Conservation (phyloP, 805 yeast species). For the Yarrowia osloensis region DNA sequence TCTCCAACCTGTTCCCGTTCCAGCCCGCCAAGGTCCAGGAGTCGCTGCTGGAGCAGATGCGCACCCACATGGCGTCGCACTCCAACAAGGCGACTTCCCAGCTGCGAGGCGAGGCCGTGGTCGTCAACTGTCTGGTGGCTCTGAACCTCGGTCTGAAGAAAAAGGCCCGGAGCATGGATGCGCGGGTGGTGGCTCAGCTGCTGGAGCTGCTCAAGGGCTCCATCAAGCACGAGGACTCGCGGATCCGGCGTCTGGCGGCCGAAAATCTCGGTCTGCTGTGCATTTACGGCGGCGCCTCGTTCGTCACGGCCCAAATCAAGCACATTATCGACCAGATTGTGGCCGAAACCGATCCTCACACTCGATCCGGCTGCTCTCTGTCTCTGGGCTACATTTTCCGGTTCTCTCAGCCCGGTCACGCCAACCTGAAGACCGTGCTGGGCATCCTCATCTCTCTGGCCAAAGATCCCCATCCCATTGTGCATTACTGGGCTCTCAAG, state of each 20-base stretch:
- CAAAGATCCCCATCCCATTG: conserved; percentile 81
- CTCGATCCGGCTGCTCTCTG: conserved; percentile 60
- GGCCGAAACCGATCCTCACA: conserved; percentile 61
- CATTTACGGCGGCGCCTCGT: conserved; percentile 38
- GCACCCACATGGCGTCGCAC: conserved; percentile 49
- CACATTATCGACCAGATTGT: conserved; percentile 66
- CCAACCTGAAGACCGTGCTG: conserved; percentile 50
- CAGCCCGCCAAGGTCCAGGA: conserved; percentile 79
- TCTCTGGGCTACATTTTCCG: conserved; percentile 51
- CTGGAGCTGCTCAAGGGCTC: conserved; percentile 54
- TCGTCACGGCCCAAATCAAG: conserved; percentile 49
- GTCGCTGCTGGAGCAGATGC: conserved; percentile 79
- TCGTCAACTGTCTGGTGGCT: conserved; percentile 64
- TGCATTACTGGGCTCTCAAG: conserved; percentile 71
- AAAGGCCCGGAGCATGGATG: conserved; percentile 32
- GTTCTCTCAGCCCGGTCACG: conserved; percentile 42
- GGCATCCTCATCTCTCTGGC: conserved; percentile 62
- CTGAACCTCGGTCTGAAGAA: conserved; percentile 53
- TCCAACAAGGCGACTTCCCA: conserved; percentile 25
- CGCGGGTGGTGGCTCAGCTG: conserved; percentile 49
- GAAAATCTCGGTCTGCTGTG: conserved; percentile 59
- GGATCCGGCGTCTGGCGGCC: conserved; percentile 53
- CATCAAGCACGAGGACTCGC: conserved; percentile 46
- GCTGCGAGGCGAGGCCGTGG: conserved; percentile 49
- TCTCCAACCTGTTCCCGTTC: conserved; percentile 67